Base-by-base conservation (phyloP, 2,329 filamentous ascomycete species). In the Hypocreales sp. region DNA sequence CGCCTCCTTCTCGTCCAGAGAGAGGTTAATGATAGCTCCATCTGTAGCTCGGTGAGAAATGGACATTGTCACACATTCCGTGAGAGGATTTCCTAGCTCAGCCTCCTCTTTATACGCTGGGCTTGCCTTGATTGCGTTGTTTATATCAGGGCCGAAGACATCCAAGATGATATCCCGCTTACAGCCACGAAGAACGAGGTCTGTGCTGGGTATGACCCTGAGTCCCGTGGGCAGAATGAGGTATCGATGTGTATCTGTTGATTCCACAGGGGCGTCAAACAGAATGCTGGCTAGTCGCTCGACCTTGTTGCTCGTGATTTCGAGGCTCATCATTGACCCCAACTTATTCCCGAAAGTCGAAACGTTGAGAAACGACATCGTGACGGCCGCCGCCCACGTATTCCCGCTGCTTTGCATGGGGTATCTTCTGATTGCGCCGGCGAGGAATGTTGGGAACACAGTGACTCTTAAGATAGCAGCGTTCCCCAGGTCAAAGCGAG, bases 71-170 rank as follows among this genome's bases (percentile, higher is more conserved):
- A 28, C 14, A 14, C 20, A 22, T 28, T 28, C 26, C 16, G 20
- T 22, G 12, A 28, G 26, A 28, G 20, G 26, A 16, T 28, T 28
- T 4, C 26, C 26, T 28, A 22, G 20, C 26, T 28, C 20, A 16
- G 19, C 19, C 13, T 28, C 26, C 18, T 28, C 20, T 16, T 28
- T 28, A n/a, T 22, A 28, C 5, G 12, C 26, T 10, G 13, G 26
- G 20, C 19, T 22, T 14, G 19, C 26, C 15, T 18, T 28, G 14
- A 28, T 10, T 28, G 20, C 26, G 9, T 22, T 22, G 9, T 18
- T 14, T 22, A 28, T 28, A 9, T 28, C 26, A 11, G 13, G 13
- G 17, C 26, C 26, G 14, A 28, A 28, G 7, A 22, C n/a, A n/a
- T 28, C 26, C 20, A 28, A 21, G 19, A 28, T 28, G 14, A 22